A percentile compares a stretch with the other conserved stretches of the same genome.
Evolutionary conservation across 768 basidiomycete genomes (phyloP).

Genomic region (Termitomyces sp.): DNA sequence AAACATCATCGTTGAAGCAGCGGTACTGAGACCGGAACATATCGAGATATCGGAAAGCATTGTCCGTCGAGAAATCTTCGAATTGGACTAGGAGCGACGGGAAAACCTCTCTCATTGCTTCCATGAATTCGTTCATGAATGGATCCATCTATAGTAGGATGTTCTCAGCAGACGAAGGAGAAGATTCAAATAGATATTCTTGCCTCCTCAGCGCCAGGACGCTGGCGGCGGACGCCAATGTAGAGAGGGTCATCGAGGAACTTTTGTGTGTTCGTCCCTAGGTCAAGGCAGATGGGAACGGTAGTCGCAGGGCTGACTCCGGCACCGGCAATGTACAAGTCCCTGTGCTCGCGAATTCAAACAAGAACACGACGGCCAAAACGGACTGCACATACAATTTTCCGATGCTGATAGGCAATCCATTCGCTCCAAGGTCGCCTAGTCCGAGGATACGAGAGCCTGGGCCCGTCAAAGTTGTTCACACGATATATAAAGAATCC

Average conservation of each 20-base stretch:
- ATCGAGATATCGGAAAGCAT: constrained; percentile 70
- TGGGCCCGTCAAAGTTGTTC: constrained; percentile 6
- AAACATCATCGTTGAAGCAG: constrained; percentile 71
- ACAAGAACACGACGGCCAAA: neutral
- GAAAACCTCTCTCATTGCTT: constrained; percentile 56
- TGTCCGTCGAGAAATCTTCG: constrained; percentile 74
- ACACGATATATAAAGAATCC: constrained; percentile 14
- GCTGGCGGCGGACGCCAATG: constrained; percentile 57
- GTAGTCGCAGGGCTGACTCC: constrained; percentile 52
- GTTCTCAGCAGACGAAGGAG: neutral
- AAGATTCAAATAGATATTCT: neutral
- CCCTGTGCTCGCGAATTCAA: constrained; percentile 24
- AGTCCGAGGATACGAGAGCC: constrained; percentile 74
- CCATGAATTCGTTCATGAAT: constrained; percentile 78
- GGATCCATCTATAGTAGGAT: constrained; percentile 45
- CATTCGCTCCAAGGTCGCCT: constrained; percentile 42
- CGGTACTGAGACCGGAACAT: constrained; percentile 51
- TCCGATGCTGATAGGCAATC: constrained; percentile 61
- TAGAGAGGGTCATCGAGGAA: constrained; percentile 71
- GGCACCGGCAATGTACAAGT: constrained; percentile 67
- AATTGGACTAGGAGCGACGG: constrained; percentile 69
- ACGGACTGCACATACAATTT: constrained; percentile 46
- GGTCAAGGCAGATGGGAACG: constrained; percentile 64
- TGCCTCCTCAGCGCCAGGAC: constrained; percentile 41
- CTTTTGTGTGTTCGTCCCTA: constrained; percentile 69